phyloP scores from a whole-genome alignment of 371 early-diverging fungal genomes.

The Apophysomyces trapeziformis region DNA sequence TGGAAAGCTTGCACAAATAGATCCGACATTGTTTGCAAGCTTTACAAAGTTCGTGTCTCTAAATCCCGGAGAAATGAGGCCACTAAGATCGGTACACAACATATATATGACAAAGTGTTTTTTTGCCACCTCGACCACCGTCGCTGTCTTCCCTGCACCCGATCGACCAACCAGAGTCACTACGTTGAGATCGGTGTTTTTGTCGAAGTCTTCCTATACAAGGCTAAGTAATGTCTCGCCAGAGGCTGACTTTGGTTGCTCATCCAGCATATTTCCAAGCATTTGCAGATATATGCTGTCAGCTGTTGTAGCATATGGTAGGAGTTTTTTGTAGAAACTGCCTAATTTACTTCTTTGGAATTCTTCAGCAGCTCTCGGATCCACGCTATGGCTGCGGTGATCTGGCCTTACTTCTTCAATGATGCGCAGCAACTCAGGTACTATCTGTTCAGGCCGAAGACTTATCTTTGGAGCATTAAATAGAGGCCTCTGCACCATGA shows the following conservation, averaged over 20 bases:
- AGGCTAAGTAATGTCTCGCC: not conserved
- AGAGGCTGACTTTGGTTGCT: constrained; percentile 17
- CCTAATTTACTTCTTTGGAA: not conserved
- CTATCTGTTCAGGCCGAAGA: not conserved
- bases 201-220: not conserved
- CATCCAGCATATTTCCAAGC: constrained; percentile 25
- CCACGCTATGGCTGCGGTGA: not conserved
- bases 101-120: constrained; percentile 25
- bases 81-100: constrained; percentile 14
- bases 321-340: constrained; percentile 8
- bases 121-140: constrained; percentile 22
- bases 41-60: not conserved
- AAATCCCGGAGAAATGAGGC: not conserved
- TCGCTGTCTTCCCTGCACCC: constrained; percentile 32
- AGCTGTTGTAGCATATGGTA: constrained; percentile 19
- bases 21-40: not conserved
- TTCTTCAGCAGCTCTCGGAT: not conserved
- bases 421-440: not conserved
- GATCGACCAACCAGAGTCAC: constrained; percentile 26
- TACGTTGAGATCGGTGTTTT: constrained; percentile 10
- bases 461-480: not conserved
- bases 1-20: not conserved
- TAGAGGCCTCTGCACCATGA: not conserved
- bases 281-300: constrained; percentile 20
- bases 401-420: not conserved